phyloP scores from a whole-genome alignment of 768 basidiomycete genomes.

The Sistotremastrum niveocremeum region DNA sequence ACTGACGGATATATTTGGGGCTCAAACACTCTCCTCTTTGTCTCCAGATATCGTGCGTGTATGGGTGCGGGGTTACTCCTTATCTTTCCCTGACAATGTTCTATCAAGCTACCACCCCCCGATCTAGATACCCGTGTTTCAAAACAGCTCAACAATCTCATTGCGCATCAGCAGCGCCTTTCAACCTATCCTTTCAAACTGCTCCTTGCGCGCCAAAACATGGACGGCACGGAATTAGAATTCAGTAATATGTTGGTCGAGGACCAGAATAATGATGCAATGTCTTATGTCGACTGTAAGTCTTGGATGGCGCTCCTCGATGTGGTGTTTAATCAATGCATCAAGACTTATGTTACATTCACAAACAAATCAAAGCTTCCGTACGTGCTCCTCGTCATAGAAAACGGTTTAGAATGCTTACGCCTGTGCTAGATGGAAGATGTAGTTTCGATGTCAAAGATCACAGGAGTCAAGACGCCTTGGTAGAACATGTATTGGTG shows the following conservation, averaged over 20 bases:
- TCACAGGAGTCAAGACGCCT: not conserved
- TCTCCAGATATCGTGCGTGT: conserved; percentile 53
- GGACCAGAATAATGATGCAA: conserved; percentile 90
- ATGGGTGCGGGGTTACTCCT: not conserved
- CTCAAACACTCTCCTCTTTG: conserved; percentile 61
- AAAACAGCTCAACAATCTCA: conserved; percentile 71
- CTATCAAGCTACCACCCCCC: conserved; percentile 52
- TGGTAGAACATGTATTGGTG: not conserved
- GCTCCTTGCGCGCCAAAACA: conserved; percentile 76
- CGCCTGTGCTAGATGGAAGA: not conserved
- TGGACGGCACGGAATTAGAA: conserved; percentile 88
- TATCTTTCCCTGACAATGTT: not conserved
- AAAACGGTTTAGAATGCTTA: not conserved
- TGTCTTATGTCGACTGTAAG: conserved; percentile 85
- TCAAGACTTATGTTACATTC: conserved; percentile 24
- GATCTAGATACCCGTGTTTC: conserved; percentile 63
- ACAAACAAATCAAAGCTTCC: conserved; percentile 24
- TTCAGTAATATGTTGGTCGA: conserved; percentile 96
- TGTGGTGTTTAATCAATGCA: not conserved
- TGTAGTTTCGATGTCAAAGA: not conserved
- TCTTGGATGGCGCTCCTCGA: conserved; percentile 4
- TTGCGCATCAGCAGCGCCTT: conserved; percentile 49
- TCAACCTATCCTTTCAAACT: conserved; percentile 41
- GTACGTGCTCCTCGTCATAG: conserved; percentile 10
- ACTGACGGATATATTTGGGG: conserved; percentile 70